phyloP scores from a whole-genome alignment of 805 yeast genomes.

The Tetrapisispora arboricola region DNA sequence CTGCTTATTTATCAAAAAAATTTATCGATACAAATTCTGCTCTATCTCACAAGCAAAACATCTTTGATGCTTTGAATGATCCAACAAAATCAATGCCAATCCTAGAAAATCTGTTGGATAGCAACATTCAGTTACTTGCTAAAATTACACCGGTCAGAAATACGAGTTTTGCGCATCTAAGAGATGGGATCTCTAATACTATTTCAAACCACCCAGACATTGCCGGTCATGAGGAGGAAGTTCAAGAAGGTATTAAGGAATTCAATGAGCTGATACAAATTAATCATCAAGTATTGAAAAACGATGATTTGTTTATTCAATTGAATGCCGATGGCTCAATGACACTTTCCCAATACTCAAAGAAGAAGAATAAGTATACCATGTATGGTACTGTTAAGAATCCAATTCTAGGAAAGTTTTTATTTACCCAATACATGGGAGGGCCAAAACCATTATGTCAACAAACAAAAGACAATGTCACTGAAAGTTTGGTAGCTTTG shows the following conservation, averaged over 20 bases:
- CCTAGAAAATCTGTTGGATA: constrained; percentile 45
- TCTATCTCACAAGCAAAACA: constrained; percentile 32
- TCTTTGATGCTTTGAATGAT: constrained; percentile 39
- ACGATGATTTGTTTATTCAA: constrained; percentile 56
- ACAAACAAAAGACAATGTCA: constrained; percentile 19
- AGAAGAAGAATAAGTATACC: constrained; percentile 28
- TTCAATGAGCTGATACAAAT: constrained; percentile 51
- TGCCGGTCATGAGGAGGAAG: constrained; percentile 37
- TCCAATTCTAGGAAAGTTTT: constrained; percentile 53
- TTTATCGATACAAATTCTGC: constrained; percentile 28
- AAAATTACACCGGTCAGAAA: constrained; percentile 80
- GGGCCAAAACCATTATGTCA: constrained; percentile 35
- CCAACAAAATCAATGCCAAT: constrained; percentile 42
- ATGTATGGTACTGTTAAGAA: constrained; percentile 51
- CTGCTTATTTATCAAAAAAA: constrained; percentile 31
- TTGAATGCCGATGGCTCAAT: constrained; percentile 39
- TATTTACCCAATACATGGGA: constrained; percentile 67
- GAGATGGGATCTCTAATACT: constrained; percentile 82
- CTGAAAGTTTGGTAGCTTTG: constrained; percentile 12
- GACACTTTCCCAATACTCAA: constrained; percentile 34
- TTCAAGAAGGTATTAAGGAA: constrained; percentile 58
- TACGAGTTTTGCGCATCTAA: constrained; percentile 82
- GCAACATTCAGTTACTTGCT: constrained; percentile 53
- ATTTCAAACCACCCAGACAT: constrained; percentile 57
- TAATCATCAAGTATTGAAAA: constrained; percentile 66